Evolutionary conservation across 345 rosid genomes (phyloP), one percentile per base, ranked within the genome.

Genomic region (Aquilaria yunnanensis): DNA sequence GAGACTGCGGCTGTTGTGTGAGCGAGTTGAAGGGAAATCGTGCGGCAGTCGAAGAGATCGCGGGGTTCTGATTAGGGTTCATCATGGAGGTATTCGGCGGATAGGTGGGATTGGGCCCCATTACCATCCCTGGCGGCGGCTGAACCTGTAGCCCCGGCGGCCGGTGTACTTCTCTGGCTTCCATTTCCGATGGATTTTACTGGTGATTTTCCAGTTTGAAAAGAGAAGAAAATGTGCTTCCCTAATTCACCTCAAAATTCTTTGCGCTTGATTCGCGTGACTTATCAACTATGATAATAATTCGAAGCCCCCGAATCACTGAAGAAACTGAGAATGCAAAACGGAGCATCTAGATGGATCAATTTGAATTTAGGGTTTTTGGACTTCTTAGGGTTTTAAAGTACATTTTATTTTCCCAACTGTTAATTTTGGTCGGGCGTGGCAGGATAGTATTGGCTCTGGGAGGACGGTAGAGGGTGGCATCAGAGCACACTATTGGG

Each of bases 151-250:
- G 62, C 3, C 65, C 71, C n/a, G 72, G 77, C 51, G 62, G 79
- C 59, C 48, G 73, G 67, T 70, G 70, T 60, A 60, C 69, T 12
- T 81, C 86, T 69, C 92, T 77, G 6, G 85, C 67, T 62, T 85
- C 90, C 90, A 84, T 84, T 46, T 8, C 16, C 2, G 6, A 14
- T 11, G 2, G 29, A 50, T 12, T 23, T 48, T 14, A 31, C 47
- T 30, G 0, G 29, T 2, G 11, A 3, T 51, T 10, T 29, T 3
- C 3, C 5, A 14, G 13, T 4, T 1, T 12, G 65, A 33, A 34
- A 29, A 62, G 29, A 33, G 66, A 37, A 52, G 37, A 12, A 62
- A 41, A 11, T 30, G 43, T 37, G 43, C 43, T 37, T 37, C 43
- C 31, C 32, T 16, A 51, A 62, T 12, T 62, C 46, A 11, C 47